Evolutionary conservation across 2,329 filamentous ascomycete species (phyloP).

Genomic region (Teratosphaeriaceae sp.): DNA sequence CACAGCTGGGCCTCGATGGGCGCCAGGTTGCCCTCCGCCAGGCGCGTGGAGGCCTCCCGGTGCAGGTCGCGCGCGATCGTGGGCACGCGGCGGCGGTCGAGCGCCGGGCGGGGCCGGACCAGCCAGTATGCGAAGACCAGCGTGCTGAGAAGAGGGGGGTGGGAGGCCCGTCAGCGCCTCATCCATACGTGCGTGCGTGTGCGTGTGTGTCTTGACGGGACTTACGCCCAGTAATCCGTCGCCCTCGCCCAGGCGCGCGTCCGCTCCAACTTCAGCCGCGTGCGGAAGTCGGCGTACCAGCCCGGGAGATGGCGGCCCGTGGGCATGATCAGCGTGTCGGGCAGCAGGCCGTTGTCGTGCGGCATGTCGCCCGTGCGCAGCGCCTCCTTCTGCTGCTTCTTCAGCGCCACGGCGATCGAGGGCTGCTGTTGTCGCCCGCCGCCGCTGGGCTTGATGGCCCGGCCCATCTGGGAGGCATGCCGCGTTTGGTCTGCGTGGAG

Average conservation of each 20-base stretch:
- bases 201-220: slow-evolving; percentile 12
- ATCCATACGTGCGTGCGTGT: slow-evolving; percentile 3
- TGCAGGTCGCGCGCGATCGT: slow-evolving; percentile 37
- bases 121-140: slow-evolving; percentile 3
- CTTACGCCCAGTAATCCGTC: background rate
- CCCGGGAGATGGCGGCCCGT: slow-evolving; percentile 18
- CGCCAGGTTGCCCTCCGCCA: slow-evolving; percentile 35
- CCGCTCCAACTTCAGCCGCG: slow-evolving; percentile 11
- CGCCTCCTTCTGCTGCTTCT: slow-evolving; percentile 26
- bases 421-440: slow-evolving; percentile 29
- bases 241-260: slow-evolving; percentile 4
- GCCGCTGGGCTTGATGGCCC: slow-evolving; percentile 13
- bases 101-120: slow-evolving; percentile 23
- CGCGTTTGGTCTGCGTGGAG: background rate
- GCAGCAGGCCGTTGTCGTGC: slow-evolving; percentile 40
- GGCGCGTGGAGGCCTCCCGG: slow-evolving; percentile 40
- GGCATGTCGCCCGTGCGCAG: slow-evolving; percentile 27
- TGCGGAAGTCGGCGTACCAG: slow-evolving; percentile 6
- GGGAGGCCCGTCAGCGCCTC: slow-evolving; percentile 15
- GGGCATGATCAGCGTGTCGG: slow-evolving; percentile 29
- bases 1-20: slow-evolving; percentile 15
- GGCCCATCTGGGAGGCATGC: slow-evolving; percentile 6
- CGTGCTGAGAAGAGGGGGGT: background rate
- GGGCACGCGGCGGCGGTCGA: slow-evolving; percentile 31
- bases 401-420: slow-evolving; percentile 33